These are phyloP conservation scores for Cicer yamashitae DNA, from an alignment of 306 rosid species.

Conservation along the genomic window DNA sequence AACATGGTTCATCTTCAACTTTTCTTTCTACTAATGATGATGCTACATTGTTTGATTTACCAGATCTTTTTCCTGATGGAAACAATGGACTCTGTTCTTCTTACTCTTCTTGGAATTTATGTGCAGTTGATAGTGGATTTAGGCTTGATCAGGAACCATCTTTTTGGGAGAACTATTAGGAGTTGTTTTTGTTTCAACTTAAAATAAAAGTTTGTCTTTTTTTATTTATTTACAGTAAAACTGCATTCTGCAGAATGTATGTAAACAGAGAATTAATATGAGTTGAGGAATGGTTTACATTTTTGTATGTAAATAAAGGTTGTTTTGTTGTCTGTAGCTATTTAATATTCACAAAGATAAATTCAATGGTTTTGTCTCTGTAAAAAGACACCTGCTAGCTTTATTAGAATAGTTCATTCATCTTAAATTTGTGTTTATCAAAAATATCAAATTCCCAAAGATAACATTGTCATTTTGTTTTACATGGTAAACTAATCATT, in stretches of 20 bases:
- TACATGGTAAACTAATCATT: too few species aligned
- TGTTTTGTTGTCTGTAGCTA: background rate
- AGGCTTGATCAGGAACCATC: conserved; percentile 61
- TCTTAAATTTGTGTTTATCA: too few species aligned
- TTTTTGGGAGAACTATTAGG: conserved; percentile 62
- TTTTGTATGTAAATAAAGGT: conserved; percentile 19
- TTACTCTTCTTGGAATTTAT: conserved; percentile 67
- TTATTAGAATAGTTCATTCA: too few species aligned
- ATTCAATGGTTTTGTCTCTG: too few species aligned
- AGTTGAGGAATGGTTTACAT: background rate
- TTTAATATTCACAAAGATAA: background rate
- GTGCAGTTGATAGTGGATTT: conserved; percentile 63
- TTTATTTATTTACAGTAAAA: conserved; percentile 23
- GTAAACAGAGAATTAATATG: conserved; percentile 8
- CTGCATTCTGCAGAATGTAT: conserved; percentile 3
- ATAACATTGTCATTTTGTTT: background rate
- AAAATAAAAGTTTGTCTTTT: background rate
- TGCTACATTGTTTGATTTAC: conserved; percentile 78
- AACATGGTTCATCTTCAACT: conserved; percentile 32
- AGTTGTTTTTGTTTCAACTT: background rate
- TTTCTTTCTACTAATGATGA: conserved; percentile 54
- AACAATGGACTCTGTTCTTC: conserved; percentile 50
- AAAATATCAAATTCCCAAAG: background rate
- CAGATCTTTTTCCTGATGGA: conserved; percentile 72
- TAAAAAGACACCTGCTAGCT: too few species aligned